Evolutionary conservation across 805 yeast genomes (phyloP), one percentile per base, ranked within the genome.

Genomic region (Nakazawaea holstii): DNA sequence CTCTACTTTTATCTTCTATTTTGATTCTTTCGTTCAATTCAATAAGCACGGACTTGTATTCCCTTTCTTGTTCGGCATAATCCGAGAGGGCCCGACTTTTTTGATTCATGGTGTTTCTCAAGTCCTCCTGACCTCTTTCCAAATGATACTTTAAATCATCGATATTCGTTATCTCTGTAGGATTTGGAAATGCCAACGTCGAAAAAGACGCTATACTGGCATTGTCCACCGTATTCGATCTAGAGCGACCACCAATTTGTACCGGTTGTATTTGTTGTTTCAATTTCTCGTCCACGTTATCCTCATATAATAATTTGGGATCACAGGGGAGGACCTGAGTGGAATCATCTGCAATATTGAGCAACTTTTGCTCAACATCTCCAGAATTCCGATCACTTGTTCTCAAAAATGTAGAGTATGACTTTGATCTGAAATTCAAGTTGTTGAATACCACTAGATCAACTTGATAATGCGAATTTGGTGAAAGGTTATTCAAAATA

Each of bases 381-480:
- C 51, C 51, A 4, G 49, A 50, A 14, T 55, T 54, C 11, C 48
- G 51, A 5, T 62, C 55, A 32, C 66, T 61, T 1, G 77, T 72
- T 50, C 68, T 69, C 49, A 73, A 64, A 50, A 59, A 69, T 2
- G 70, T 62, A 0, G 76, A 62, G 17, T 64, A 62, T 40, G 74
- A 67, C 49, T 66, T 69, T 4, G 76, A 66, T 51, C 71, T 61
- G 54, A 62, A 73, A 14, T 67, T 66, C 1, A 65, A 59, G 53
- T 54, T 54, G 50, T 72, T 72, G 46, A 69, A 63, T 1, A 74
- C 66, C 8, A 72, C 70, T n/a, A 73, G 52, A 51, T 72, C 76
- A 3, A 73, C 54, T 49, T 70, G 70, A 53, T 73, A 73, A 52
- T 65, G 63, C 6, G 65, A 61, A 30, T 61, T 64, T 0, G 74